Percentiles rank a stretch among this genome's conserved stretches.
These are phyloP conservation scores for Penicillium coprophilum DNA, from an alignment of 495 filamentous ascomycete species.

Conservation along the genomic window DNA sequence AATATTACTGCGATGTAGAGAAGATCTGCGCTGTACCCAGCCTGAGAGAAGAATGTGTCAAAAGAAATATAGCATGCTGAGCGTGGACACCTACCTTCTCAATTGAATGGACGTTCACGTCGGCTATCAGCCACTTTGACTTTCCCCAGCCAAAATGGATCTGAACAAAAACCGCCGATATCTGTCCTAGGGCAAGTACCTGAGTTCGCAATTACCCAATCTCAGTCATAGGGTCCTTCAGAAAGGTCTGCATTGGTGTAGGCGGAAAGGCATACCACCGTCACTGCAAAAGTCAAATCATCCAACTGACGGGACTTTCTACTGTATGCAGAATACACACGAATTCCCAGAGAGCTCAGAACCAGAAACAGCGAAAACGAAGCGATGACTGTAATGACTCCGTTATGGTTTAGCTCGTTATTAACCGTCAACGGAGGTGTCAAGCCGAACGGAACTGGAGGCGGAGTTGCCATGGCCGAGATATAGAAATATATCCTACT, in stretches of 20 bases:
- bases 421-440: conserved; percentile 25
- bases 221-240: neutral
- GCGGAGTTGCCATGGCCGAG: conserved; percentile 11
- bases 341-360: conserved; percentile 19
- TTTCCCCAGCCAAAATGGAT: conserved; percentile 26
- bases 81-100: conserved; percentile 6
- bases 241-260: neutral
- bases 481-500: conserved; percentile 1
- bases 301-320: conserved; percentile 17
- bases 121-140: conserved; percentile 5
- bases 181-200: conserved; percentile 17
- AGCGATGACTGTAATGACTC: conserved; percentile 24
- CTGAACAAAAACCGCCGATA: conserved; percentile 9
- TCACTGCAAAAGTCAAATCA: conserved; percentile 20
- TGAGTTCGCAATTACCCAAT: conserved; percentile 17
- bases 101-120: neutral
- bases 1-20: conserved; percentile 18
- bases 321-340: conserved; percentile 21
- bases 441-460: conserved; percentile 14
- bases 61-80: too few relatives aligned
- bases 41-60: neutral
- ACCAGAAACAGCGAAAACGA: conserved; percentile 24
- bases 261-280: conserved; percentile 4
- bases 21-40: conserved; percentile 15
- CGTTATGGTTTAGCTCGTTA: conserved; percentile 26